phyloP scores from a whole-genome alignment of 2,329 filamentous ascomycete species.

The Aspergillus carbonarius region DNA sequence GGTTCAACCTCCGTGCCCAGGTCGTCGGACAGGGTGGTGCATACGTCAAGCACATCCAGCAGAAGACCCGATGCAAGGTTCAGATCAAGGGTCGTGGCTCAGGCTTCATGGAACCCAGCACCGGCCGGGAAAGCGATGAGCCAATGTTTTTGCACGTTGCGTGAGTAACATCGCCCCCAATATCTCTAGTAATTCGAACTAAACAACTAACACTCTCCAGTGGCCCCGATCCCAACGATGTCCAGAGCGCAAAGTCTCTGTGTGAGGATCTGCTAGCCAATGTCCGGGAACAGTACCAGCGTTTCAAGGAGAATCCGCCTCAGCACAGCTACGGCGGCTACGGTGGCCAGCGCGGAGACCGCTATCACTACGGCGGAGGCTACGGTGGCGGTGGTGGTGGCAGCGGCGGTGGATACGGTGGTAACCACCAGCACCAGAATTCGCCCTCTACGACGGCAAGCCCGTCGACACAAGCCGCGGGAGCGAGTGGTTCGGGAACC shows the following conservation, averaged over 20 bases:
- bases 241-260: conserved; percentile 80
- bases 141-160: conserved; percentile 96
- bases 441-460: conserved; percentile 47
- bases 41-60: conserved; percentile 97
- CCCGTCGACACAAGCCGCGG: conserved; percentile 40
- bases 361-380: conserved; percentile 44
- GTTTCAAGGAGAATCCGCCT: conserved; percentile 80
- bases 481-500: conserved; percentile 32
- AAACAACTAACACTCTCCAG: conserved; percentile 50
- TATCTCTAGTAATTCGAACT: background rate
- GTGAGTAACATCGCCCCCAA: conserved; percentile 46
- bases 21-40: conserved; percentile 92
- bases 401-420: conserved; percentile 36
- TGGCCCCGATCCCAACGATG: conserved; percentile 82
- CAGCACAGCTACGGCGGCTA: conserved; percentile 57
- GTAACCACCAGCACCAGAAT: conserved; percentile 36
- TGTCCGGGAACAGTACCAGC: conserved; percentile 85
- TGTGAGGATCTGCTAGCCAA: conserved; percentile 85
- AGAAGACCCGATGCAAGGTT: conserved; percentile 90
- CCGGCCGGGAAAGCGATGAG: conserved; percentile 89
- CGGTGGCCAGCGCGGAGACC: conserved; percentile 52
- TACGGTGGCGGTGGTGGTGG: conserved; percentile 32
- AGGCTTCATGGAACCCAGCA: conserved; percentile 85
- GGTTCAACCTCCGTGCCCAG: conserved; percentile 94
- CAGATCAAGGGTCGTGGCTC: conserved; percentile 98